Base-by-base conservation (phyloP, 805 yeast species). In the Jamesozyma hellenica region DNA sequence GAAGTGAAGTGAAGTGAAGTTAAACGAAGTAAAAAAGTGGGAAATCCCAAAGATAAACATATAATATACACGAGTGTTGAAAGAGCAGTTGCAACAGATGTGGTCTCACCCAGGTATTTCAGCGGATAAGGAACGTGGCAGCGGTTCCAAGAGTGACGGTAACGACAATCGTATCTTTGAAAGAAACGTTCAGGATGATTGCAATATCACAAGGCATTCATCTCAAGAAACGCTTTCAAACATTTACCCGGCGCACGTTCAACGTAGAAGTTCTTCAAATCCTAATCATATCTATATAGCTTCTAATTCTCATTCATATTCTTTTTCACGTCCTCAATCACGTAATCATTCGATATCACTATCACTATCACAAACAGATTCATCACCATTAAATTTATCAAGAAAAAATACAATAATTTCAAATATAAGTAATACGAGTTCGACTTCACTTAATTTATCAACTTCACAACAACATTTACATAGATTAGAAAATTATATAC, bases 401-500 rank as follows among this genome's bases (percentile, higher is more conserved):
- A 21, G 23, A 21, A 21, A 21, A 21, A 21, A 21, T 21, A 21
- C 23, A 21, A 21, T 21, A 25, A 15, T 31, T 4, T 27, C 14
- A 19, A 14, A 21, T 21, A 15, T 34, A 16, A 34, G 16, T 21
- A 25, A n/a, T 12, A 12, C 12, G 11, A 27, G 14, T 27, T 11
- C 28, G 13, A 27, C 33, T 6, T n/a, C 36, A 26, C 17, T 25
- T 14, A 11, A 16, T 15, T 13, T 34, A 23, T 6, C 23, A 21
- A 21, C 5, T 21, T 21, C 23, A 21, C 23, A 21, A 6, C 8
- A 5, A 21, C 23, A 21, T 21, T 21, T 8, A 21, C 61, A 68
- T 60, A 65, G 65, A 13, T 50, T 61, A 30, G 83, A 84, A 57
- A 82, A 86, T 58, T 76, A 63, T 49, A 82, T 84, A 17, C 82